Evolutionary conservation across 139 green algal genomes (phyloP).

Genomic region (Coccomyxa sp.): DNA sequence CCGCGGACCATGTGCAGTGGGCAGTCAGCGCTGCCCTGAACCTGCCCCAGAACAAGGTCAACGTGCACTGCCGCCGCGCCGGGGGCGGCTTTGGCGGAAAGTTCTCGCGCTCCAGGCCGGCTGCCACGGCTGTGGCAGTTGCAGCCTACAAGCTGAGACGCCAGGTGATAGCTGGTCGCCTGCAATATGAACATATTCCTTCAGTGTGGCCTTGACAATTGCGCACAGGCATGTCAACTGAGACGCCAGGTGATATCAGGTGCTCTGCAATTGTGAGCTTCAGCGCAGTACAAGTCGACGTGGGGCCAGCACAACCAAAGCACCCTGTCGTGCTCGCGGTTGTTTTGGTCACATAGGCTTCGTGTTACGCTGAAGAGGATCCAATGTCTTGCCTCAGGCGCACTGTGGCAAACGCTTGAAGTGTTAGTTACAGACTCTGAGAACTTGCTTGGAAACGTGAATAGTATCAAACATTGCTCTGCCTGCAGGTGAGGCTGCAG

Average conservation of each 20-base stretch:
- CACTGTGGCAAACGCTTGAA: neutral
- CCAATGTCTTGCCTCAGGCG: no score
- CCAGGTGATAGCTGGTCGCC: neutral
- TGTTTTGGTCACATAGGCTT: no score
- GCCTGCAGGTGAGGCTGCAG: neutral
- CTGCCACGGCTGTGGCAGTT: constrained; percentile 45
- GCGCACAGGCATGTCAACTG: no score
- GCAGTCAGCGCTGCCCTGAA: constrained; percentile 12
- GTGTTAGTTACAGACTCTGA: no score
- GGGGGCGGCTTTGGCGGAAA: constrained; percentile 75
- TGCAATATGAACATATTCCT: neutral
- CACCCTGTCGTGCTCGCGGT: no score
- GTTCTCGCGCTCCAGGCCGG: constrained; percentile 23
- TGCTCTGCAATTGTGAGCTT: no score
- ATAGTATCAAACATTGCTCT: no score
- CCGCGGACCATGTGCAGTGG: constrained; percentile 24
- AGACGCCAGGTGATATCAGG: neutral
- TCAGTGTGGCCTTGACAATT: no score
- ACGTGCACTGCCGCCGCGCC: constrained; percentile 31
- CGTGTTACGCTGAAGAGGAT: no score
- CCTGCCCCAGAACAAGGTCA: constrained; percentile 23
- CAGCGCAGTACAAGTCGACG: no score
- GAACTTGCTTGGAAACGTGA: no score
- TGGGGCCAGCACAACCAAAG: no score
- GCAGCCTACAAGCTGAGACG: constrained; percentile 19